Evolutionary conservation across 2,329 filamentous ascomycete genomes (phyloP), one percentile per base, ranked within the genome.

Genomic region (Beauveria asiatica): DNA sequence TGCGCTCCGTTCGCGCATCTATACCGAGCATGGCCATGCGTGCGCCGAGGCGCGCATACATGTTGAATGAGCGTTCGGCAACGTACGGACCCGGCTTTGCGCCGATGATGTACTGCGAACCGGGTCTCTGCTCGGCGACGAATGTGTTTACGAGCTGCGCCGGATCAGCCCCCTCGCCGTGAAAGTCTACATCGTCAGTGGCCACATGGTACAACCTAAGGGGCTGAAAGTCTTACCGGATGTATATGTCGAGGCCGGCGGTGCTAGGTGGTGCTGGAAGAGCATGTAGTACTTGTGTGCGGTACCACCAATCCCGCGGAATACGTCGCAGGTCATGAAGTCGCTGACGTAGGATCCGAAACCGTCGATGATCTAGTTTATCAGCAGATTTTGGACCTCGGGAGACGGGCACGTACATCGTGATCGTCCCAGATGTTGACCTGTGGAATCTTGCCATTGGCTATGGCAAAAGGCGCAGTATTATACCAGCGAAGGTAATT

Each of bases 341-440:
- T 92, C 85, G 68, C 97, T 86, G 27, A 92, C 86, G 72, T 99
- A 99, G 0, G 92, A 96, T 4, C 94, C 94, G 70, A 90, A 99
- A 0, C 94, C 94, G 72, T 92, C 88, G 65, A 93, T 94, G 65
- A 92, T 92, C 75, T 92, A 80, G 76, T 70, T 61, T 51, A 37
- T 50, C n/a, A 59, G 51, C 21, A 19, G 21, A 1, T 3, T 21
- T n/a, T 37, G 7, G 16, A 9, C 11, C 23, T 17, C 10, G 39
- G 27, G 5, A 9, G 7, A 17, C 23, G 19, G 78, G 82, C 17
- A 42, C 75, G 81, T 77, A 83, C 70, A 70, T 94, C 90, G 71
- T 97, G 94, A 67, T 99, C 94, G 72, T 99, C 94, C 92, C 93
- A 99, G 49, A 99, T 90, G 69, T 97, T 99, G 65, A 99, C 77